Percentiles rank a stretch among this genome's conserved stretches.
Evolutionary conservation across 495 filamentous ascomycete genomes (phyloP).

Genomic region (Neurospora sp.): DNA sequence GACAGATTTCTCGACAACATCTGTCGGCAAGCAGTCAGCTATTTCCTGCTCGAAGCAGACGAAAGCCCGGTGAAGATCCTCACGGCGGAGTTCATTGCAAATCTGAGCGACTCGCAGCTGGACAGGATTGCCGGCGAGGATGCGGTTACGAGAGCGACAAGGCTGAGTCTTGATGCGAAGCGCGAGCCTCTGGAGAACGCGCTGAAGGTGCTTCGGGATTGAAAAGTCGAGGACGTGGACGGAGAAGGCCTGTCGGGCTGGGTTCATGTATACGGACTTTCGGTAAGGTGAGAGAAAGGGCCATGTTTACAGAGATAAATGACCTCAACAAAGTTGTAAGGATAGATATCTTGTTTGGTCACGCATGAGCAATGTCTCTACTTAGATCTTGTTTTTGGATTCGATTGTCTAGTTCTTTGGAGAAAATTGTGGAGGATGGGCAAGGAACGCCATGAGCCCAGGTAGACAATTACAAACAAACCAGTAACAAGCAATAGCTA

Average conservation of each 20-base stretch:
- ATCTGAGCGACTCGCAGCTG: conserved; percentile 20
- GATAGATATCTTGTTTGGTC: background rate
- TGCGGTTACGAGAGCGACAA: conserved; percentile 7
- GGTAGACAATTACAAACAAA: too few species aligned
- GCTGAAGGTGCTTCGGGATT: conserved; percentile 11
- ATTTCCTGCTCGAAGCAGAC: conserved; percentile 21
- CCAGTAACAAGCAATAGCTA: too few species aligned
- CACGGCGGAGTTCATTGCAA: conserved; percentile 16
- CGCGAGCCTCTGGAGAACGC: conserved; percentile 17
- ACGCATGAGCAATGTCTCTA: background rate
- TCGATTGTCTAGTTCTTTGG: background rate
- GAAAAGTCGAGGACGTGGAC: background rate
- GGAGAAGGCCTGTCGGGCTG: background rate
- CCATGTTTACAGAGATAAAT: conserved; percentile 32
- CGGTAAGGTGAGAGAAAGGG: background rate
- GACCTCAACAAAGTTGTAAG: conserved; percentile 21
- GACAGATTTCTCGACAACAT: conserved; percentile 49
- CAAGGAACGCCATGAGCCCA: too few species aligned
- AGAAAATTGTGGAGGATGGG: too few species aligned
- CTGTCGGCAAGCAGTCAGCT: conserved; percentile 26
- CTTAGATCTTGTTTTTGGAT: background rate
- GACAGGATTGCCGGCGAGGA: conserved; percentile 31
- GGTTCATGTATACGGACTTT: background rate
- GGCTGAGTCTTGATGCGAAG: conserved; percentile 16
- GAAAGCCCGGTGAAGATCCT: conserved; percentile 23